phyloP scores from a whole-genome alignment of 306 rosid species.

The Clitoria ternatea region DNA sequence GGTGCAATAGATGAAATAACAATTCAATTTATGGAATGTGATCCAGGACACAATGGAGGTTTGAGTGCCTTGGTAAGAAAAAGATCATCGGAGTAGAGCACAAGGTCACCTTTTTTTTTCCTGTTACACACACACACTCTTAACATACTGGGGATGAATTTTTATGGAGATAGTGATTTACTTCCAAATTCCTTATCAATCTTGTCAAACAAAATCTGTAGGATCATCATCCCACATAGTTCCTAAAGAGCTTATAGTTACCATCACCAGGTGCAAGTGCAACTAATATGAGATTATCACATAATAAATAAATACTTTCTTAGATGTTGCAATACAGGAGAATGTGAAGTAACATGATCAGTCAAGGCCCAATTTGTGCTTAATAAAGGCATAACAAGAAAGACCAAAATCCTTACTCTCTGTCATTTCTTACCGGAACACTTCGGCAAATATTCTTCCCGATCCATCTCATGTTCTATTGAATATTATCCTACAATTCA shows the following conservation, averaged over 20 bases:
- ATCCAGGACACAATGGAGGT: too few relatives aligned
- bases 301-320: neutral
- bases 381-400: neutral
- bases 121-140: too few relatives aligned
- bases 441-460: conserved; percentile 47
- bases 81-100: too few relatives aligned
- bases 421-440: conserved; percentile 65
- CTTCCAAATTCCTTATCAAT: neutral
- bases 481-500: conserved; percentile 42
- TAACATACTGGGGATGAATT: neutral
- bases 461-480: conserved; percentile 55
- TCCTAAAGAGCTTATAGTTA: neutral
- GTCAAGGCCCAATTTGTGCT: neutral
- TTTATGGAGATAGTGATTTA: neutral
- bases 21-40: too few relatives aligned
- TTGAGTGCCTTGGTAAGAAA: too few relatives aligned
- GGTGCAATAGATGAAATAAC: too few relatives aligned
- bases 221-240: too few relatives aligned
- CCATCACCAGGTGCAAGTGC: neutral
- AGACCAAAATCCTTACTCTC: conserved; percentile 45
- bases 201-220: neutral
- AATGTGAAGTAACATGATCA: neutral
- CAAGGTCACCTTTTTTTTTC: too few relatives aligned
- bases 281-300: neutral
- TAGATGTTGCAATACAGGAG: conserved; percentile 11